A percentile compares a stretch with the other conserved stretches of the same genome.
Evolutionary conservation across 805 yeast species (phyloP).

Genomic region (Pichia occidentalis): DNA sequence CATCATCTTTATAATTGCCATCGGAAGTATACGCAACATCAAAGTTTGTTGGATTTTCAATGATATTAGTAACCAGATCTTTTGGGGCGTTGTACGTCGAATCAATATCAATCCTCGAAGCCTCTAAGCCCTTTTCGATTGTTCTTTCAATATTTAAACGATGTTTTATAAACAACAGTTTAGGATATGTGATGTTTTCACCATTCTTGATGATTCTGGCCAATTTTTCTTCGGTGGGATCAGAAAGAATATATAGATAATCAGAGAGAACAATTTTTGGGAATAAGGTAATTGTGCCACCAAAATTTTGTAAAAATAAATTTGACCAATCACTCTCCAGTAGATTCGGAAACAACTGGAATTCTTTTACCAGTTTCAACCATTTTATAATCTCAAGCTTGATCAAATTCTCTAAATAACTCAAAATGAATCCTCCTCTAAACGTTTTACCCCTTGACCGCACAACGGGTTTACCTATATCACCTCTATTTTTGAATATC

Average conservation of each 20-base stretch:
- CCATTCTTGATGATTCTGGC: slow-evolving; percentile 54
- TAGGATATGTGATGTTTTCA: slow-evolving; percentile 59
- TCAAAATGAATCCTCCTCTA: slow-evolving; percentile 71
- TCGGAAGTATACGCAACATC: not conserved
- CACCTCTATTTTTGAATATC: slow-evolving; percentile 72
- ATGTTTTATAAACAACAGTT: slow-evolving; percentile 56
- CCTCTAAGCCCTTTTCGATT: slow-evolving; percentile 42
- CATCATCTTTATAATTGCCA: not conserved
- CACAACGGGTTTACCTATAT: slow-evolving; percentile 73
- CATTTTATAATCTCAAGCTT: slow-evolving; percentile 74
- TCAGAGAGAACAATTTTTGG: slow-evolving; percentile 58
- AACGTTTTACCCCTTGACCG: slow-evolving; percentile 49
- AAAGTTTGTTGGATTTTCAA: slow-evolving; percentile 1
- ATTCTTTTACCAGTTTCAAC: slow-evolving; percentile 56
- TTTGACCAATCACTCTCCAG: slow-evolving; percentile 78
- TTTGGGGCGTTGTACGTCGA: slow-evolving; percentile 8
- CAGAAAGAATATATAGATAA: slow-evolving; percentile 56
- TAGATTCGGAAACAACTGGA: slow-evolving; percentile 62
- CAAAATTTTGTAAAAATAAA: slow-evolving; percentile 65
- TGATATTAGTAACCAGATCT: slow-evolving; percentile 7
- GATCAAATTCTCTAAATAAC: slow-evolving; percentile 64
- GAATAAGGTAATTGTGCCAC: slow-evolving; percentile 73
- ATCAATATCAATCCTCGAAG: slow-evolving; percentile 9
- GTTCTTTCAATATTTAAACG: slow-evolving; percentile 59
- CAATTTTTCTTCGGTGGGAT: slow-evolving; percentile 57